phyloP scores from a whole-genome alignment of 495 filamentous ascomycete genomes.

The Penicillium simplicissimum region DNA sequence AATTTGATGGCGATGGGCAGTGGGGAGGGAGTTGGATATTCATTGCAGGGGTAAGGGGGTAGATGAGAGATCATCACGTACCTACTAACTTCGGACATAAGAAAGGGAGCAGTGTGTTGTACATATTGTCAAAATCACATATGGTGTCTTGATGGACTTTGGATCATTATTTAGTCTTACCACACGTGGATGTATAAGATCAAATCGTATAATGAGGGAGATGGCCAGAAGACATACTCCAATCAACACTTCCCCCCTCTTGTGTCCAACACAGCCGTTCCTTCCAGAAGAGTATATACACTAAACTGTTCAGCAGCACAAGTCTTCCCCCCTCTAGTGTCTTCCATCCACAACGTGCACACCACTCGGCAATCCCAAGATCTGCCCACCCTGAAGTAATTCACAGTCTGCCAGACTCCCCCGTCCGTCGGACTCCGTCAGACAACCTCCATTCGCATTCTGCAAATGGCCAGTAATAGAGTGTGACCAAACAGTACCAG shows the following conservation, averaged over 20 bases:
- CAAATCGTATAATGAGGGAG: not conserved
- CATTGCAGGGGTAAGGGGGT: constrained; percentile 47
- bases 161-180: too few relatives aligned
- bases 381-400: constrained; percentile 25
- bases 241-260: not conserved
- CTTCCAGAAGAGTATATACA: not conserved
- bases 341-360: constrained; percentile 15
- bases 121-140: not conserved
- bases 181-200: not conserved
- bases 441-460: constrained; percentile 21
- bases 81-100: too few relatives aligned
- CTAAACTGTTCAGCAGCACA: not conserved
- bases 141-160: not conserved
- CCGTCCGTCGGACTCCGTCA: constrained; percentile 23
- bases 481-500: constrained; percentile 27
- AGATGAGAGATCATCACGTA: too few relatives aligned
- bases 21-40: constrained; percentile 60
- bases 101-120: not conserved
- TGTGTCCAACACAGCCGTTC: not conserved
- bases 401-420: constrained; percentile 18
- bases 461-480: constrained; percentile 31
- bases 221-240: not conserved
- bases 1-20: constrained; percentile 62
- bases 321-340: not conserved
- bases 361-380: constrained; percentile 37